phyloP scores from a whole-genome alignment of 305 asterid genomes.

The Plantago lanceolata region DNA sequence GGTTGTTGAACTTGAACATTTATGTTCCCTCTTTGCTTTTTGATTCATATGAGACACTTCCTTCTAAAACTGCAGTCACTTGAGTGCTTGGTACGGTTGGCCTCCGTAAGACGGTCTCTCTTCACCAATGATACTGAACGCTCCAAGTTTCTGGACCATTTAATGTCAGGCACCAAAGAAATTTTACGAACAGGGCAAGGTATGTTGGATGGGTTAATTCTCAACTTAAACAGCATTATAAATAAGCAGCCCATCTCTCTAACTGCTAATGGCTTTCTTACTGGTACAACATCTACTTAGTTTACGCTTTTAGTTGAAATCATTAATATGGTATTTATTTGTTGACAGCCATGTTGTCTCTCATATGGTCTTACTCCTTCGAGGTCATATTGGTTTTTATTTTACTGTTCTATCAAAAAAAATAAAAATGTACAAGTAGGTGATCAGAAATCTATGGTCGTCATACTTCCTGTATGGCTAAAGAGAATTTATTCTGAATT shows the following conservation, averaged over 20 bases:
- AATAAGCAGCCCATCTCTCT: slow-evolving; percentile 9
- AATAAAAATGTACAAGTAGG: not conserved
- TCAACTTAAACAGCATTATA: slow-evolving; percentile 19
- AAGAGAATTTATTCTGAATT: not conserved
- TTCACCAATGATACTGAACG: slow-evolving; percentile 85
- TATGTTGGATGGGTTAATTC: slow-evolving; percentile 26
- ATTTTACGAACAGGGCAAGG: slow-evolving; percentile 92
- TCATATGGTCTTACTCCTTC: slow-evolving; percentile 10
- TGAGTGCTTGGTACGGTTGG: slow-evolving; percentile 92
- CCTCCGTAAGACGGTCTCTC: slow-evolving; percentile 93
- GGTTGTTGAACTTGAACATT: slow-evolving; percentile 3
- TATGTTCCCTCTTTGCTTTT: slow-evolving; percentile 8
- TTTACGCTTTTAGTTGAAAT: slow-evolving; percentile 20
- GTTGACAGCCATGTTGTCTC: slow-evolving; percentile 15
- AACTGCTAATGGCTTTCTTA: not conserved
- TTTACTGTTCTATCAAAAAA: slow-evolving; percentile 12
- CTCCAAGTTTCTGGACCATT: slow-evolving; percentile 81
- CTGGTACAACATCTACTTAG: slow-evolving; percentile 13
- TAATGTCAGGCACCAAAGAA: slow-evolving; percentile 93
- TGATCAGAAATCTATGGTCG: not conserved
- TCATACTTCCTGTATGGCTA: not conserved
- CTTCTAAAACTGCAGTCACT: slow-evolving; percentile 49
- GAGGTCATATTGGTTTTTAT: slow-evolving; percentile 3
- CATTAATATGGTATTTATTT: not conserved
- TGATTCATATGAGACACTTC: not conserved